Evolutionary conservation across 2,329 filamentous ascomycete genomes (phyloP), one percentile per base, ranked within the genome.

Genomic region (Fusarium sp.): DNA sequence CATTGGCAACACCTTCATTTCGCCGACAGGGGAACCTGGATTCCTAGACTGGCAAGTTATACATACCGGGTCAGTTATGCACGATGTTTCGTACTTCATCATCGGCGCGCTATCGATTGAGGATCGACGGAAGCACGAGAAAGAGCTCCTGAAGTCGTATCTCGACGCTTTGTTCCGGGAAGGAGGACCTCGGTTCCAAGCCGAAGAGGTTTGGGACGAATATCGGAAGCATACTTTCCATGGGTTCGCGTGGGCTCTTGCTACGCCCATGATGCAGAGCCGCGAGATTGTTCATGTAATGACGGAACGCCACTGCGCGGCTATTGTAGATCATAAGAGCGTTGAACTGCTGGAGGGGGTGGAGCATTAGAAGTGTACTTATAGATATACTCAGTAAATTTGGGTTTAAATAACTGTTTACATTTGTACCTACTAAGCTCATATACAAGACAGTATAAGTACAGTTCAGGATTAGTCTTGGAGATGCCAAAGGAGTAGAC

Each of bases 21-120:
- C 62, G 9, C 43, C 35, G 2, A 37, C 39, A 4, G 64, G 61
- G 7, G 64, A 66, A 1, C 65, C 70, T 8, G 14, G 41, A 2
- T 75, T 75, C 11, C 48, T 75, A 1, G 70, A 75, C 35, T 75
- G 64, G 72, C 67, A 70, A 14, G 64, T 56, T 2, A 60, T 71
- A 0, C 59, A 73, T 25, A 59, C 66, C n/a, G 64, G 73, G 1
- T 70, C 73, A 0, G 59, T 65, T 0, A 60, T 75, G 10, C 73
- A 73, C 16, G 70, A 73, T 30, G 30, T 75, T 14, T 30, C 63
- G 0, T 75, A 75, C 16, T 73, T 65, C 1, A 30, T 75, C 1
- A 35, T 66, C 1, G 66, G 66, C 1, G 45, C 69, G 4, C 10
- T 75, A 16, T 63, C 62, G 0, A 60, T 71, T 2, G 39, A 62